Conservation (phyloP, 2,329 filamentous ascomycete genomes). For the Talaromyces funiculosus region DNA sequence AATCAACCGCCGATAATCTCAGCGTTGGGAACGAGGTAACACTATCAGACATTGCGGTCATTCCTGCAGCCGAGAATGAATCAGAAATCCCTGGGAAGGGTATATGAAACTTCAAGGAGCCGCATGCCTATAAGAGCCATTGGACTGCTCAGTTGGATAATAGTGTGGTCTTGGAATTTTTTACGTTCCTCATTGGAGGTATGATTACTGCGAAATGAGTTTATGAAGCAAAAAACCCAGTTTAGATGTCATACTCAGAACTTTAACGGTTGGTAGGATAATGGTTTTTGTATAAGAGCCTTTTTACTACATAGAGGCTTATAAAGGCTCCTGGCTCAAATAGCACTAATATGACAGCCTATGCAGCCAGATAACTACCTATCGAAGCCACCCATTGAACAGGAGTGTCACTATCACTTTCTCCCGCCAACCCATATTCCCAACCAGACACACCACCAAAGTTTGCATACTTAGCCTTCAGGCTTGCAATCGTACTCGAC, state of each 20-base stretch:
- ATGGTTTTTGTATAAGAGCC: too few species aligned
- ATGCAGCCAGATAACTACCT: constrained; percentile 26
- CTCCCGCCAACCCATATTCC: constrained; percentile 66
- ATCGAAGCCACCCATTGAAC: constrained; percentile 4
- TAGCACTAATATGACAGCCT: neutral
- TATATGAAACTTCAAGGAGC: constrained; percentile 42
- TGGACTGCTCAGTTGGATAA: constrained; percentile 52
- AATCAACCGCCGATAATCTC: constrained; percentile 42
- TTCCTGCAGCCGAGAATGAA: constrained; percentile 44
- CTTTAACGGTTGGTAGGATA: too few species aligned
- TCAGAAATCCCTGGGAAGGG: neutral
- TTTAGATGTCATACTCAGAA: too few species aligned
- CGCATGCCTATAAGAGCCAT: constrained; percentile 48
- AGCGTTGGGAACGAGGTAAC: constrained; percentile 53
- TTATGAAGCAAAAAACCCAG: too few species aligned
- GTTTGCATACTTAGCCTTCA: constrained; percentile 51
- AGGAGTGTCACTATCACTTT: constrained; percentile 1
- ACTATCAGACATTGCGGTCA: constrained; percentile 53
- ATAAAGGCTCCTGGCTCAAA: neutral
- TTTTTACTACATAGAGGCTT: too few species aligned
- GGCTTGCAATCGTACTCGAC: constrained; percentile 45
- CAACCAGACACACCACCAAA: constrained; percentile 81
- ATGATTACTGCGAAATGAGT: neutral
- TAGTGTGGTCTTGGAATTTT: neutral
- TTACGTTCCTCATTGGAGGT: neutral